Conservation (phyloP, 2,329 filamentous ascomycete species). For the Teratosphaeria destructans region DNA sequence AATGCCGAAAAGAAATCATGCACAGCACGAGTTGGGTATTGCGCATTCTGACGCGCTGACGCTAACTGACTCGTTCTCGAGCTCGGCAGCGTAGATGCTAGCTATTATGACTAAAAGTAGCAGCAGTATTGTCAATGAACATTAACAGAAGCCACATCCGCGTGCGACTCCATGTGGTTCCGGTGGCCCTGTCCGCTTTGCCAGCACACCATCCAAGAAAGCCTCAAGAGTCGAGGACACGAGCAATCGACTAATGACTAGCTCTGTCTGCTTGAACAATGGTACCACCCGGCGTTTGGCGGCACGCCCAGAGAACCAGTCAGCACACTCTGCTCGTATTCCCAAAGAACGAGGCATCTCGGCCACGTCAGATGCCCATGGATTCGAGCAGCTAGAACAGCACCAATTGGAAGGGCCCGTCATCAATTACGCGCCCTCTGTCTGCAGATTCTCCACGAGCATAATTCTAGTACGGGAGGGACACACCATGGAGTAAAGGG, state of each 20-base stretch:
- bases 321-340: too few species aligned
- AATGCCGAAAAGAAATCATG: background rate
- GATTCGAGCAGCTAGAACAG: background rate
- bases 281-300: too few species aligned
- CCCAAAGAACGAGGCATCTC: too few species aligned
- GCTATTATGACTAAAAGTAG: background rate
- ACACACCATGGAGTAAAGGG: slow-evolving; percentile 1
- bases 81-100: background rate
- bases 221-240: too few species aligned
- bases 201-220: too few species aligned
- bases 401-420: too few species aligned
- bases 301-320: too few species aligned
- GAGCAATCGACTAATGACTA: too few species aligned
- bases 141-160: background rate
- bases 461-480: background rate
- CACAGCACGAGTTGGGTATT: background rate
- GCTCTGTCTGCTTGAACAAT: too few species aligned
- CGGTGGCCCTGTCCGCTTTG: too few species aligned
- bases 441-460: background rate
- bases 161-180: background rate
- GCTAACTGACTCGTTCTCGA: background rate
- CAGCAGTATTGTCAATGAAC: background rate
- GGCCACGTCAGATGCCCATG: too few species aligned
- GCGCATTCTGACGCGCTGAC: background rate
- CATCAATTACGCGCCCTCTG: background rate